Conservation (phyloP, 2,329 filamentous ascomycete genomes). For the Aspergillus sp. region DNA sequence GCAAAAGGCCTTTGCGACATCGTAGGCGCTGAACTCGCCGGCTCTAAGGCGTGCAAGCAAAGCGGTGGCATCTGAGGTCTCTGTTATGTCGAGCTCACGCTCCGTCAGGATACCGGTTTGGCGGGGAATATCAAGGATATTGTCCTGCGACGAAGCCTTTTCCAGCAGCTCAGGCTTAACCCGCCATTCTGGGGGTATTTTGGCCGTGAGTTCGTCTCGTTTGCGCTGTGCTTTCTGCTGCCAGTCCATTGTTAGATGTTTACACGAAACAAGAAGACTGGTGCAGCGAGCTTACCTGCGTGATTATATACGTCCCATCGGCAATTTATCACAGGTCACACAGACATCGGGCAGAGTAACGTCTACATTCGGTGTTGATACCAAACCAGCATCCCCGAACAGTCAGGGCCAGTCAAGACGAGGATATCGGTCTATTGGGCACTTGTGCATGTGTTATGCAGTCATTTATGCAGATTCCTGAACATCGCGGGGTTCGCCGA, state of each 20-base stretch:
- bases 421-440: not conserved
- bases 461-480: too few species aligned
- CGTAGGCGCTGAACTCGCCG: constrained; percentile 31
- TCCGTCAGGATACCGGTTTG: constrained; percentile 45
- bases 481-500: not conserved
- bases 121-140: constrained; percentile 7
- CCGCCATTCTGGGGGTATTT: constrained; percentile 13
- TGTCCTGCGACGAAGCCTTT: not conserved
- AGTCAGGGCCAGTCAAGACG: not conserved
- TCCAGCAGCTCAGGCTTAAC: not conserved
- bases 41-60: constrained; percentile 28
- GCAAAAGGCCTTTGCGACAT: constrained; percentile 51
- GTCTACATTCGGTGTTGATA: not conserved
- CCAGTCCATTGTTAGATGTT: constrained; percentile 3
- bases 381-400: not conserved
- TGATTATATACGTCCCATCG: not conserved
- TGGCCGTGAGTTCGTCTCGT: constrained; percentile 6
- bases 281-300: too few species aligned
- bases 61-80: constrained; percentile 36
- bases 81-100: constrained; percentile 52
- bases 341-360: not conserved
- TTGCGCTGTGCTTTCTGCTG: constrained; percentile 10
- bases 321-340: not conserved
- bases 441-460: not conserved
- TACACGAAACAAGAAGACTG: not conserved